Base-by-base conservation (phyloP, 805 yeast genomes). In the Cyberlindnera lachancei region DNA sequence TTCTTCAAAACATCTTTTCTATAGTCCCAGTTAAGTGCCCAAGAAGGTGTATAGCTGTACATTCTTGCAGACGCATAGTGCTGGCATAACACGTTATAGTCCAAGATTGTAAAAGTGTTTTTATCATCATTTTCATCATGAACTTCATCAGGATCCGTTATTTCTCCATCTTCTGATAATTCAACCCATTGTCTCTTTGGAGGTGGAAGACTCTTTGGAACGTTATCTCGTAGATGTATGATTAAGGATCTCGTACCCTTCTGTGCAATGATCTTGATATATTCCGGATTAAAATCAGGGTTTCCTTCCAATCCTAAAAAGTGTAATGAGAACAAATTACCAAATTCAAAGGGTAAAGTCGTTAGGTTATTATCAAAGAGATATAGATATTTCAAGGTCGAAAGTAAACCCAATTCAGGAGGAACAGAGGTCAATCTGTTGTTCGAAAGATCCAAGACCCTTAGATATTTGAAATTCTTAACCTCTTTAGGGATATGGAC, bases 11-110 rank as follows among this genome's bases (percentile, higher is more conserved):
- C 64, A 39, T 82, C 79, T 50, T 81, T 74, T 58, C 99, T 80
- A 59, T 79, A 87, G 10, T 82, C 82, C 97, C 97, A 90, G 33
- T 77, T 75, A 41, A 92, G 69, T 3, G 97, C 99, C 97, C 98
- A 92, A 2, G 94, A 75, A 15, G 97, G 97, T 1, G 97, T 87
- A 54, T 84, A 90, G 49, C 83, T 90, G 58, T 85, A 92, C 80
- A 90, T 70, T 54, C 77, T 81, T 15, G 92, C 72, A 4, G 96
- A 86, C 3, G 97, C 96, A 61, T 90, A 90, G 55, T 83, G 92
- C 55, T 90, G 97, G 58, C 98, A 92, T 54, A 92, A 66, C 3
- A 94, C 85, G 61, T 92, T 92, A 63, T 87, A 90, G 23, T 87
- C 76, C 71, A 86, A 68, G 29, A 88, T 62, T 1, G 95, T 80